These are phyloP conservation scores for Chlorella variabilis DNA, from an alignment of 163 green algal species.

Conservation along the genomic window DNA sequence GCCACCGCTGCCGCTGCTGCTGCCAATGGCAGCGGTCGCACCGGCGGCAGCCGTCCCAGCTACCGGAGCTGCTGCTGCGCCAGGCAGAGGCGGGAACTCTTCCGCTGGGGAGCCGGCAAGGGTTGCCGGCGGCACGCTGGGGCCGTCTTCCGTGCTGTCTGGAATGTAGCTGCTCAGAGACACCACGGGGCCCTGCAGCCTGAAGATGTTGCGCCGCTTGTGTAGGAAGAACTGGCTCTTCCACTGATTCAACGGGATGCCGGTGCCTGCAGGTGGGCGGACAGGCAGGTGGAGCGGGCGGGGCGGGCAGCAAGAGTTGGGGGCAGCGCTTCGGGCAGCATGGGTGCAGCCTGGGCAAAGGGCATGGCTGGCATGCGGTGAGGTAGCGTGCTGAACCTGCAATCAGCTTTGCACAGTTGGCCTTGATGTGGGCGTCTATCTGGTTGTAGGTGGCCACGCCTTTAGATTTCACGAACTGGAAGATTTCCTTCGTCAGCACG, in stretches of 20 bases:
- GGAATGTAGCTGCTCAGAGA: slow-evolving; percentile 12
- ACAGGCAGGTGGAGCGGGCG: too few species aligned
- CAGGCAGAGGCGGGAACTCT: slow-evolving; percentile 10
- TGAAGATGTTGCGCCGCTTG: slow-evolving; percentile 46
- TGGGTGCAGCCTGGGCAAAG: neutral
- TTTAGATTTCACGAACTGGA: slow-evolving; percentile 16
- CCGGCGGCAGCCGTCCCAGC: neutral
- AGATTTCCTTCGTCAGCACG: slow-evolving; percentile 21
- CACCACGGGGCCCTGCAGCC: slow-evolving; percentile 24
- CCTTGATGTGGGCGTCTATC: slow-evolving; percentile 36
- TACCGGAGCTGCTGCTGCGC: neutral
- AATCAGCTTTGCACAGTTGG: slow-evolving; percentile 14
- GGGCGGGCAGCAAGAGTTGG: neutral
- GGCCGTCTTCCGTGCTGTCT: neutral
- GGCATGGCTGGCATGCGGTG: neutral
- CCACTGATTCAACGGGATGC: slow-evolving; percentile 30
- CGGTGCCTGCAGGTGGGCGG: neutral
- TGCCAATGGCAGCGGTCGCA: neutral
- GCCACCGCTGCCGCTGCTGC: neutral
- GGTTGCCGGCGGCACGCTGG: neutral
- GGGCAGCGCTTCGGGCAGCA: neutral
- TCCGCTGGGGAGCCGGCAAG: neutral
- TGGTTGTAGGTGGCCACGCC: slow-evolving; percentile 38
- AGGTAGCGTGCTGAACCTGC: neutral
- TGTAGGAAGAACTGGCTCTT: slow-evolving; percentile 30